Evolutionary conservation across 495 filamentous ascomycete species (phyloP).

Genomic region (Hyaloscypha hepaticicola): DNA sequence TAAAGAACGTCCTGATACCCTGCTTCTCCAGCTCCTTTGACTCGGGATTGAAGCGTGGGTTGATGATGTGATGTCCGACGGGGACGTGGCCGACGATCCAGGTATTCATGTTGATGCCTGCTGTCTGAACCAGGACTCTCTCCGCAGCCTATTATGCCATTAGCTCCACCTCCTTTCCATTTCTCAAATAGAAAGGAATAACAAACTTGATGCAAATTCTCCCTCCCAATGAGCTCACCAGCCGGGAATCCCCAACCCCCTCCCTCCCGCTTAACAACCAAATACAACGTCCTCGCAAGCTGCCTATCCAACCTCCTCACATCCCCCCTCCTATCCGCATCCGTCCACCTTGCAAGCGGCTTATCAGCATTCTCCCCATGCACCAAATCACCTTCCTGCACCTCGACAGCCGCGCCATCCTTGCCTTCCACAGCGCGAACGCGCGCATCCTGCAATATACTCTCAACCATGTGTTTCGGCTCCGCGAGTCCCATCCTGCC

Average conservation of each 20-base stretch:
- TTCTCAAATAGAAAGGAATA: neutral
- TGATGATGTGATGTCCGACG: conserved; percentile 69
- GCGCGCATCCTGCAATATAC: conserved; percentile 25
- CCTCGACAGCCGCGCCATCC: conserved; percentile 20
- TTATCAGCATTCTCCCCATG: conserved; percentile 66
- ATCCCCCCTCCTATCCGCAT: conserved; percentile 78
- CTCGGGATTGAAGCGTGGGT: conserved; percentile 40
- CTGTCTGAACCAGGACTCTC: conserved; percentile 70
- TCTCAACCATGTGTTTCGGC: conserved; percentile 19
- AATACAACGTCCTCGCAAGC: conserved; percentile 78
- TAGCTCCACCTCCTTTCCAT: neutral
- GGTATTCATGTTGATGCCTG: conserved; percentile 96
- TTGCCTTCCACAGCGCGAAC: conserved; percentile 26
- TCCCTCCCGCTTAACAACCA: conserved; percentile 70
- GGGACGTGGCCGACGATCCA: conserved; percentile 94
- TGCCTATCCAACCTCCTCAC: conserved; percentile 71
- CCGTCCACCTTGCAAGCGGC: conserved; percentile 68
- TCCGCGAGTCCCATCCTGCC: conserved; percentile 19
- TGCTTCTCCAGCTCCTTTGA: conserved; percentile 21
- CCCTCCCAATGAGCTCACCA: conserved; percentile 60
- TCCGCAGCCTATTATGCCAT: conserved; percentile 65
- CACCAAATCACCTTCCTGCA: conserved; percentile 39
- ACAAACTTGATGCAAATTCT: conserved; percentile 79
- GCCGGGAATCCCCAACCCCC: conserved; percentile 78
- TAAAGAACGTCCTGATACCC: conserved; percentile 89